Conservation (phyloP, 345 rosid genomes). For the Ailanthus altissimus region DNA sequence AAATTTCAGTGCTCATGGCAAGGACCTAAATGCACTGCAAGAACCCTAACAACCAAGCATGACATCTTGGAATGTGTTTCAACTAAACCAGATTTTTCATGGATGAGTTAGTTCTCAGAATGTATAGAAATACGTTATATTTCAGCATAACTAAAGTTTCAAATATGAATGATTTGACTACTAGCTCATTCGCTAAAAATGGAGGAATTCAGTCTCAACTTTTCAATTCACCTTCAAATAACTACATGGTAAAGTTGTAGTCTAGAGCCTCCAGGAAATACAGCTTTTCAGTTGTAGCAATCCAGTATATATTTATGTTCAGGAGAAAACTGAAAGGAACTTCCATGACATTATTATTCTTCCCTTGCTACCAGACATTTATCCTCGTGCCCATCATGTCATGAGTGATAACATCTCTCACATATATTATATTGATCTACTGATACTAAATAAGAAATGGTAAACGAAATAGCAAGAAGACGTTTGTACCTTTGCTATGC, state of each 20-base stretch:
- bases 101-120: neutral
- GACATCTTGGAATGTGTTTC: neutral
- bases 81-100: neutral
- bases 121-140: neutral
- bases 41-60: neutral
- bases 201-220: neutral
- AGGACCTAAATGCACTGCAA: neutral
- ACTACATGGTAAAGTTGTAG: neutral
- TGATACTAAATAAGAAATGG: neutral
- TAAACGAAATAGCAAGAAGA: neutral
- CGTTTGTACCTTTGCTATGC: conserved; percentile 66
- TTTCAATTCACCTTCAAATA: neutral
- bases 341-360: neutral
- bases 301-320: neutral
- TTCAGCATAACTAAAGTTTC: neutral
- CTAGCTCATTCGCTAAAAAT: neutral
- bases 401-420: neutral
- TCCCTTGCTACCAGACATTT: neutral
- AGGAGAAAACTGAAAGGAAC: neutral
- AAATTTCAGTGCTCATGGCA: neutral
- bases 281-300: neutral
- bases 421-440: neutral
- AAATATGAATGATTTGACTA: neutral
- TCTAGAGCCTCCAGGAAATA: neutral
- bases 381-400: neutral